These are phyloP conservation scores for Penicillium lagena DNA, from an alignment of 495 filamentous ascomycete genomes.

Conservation along the genomic window DNA sequence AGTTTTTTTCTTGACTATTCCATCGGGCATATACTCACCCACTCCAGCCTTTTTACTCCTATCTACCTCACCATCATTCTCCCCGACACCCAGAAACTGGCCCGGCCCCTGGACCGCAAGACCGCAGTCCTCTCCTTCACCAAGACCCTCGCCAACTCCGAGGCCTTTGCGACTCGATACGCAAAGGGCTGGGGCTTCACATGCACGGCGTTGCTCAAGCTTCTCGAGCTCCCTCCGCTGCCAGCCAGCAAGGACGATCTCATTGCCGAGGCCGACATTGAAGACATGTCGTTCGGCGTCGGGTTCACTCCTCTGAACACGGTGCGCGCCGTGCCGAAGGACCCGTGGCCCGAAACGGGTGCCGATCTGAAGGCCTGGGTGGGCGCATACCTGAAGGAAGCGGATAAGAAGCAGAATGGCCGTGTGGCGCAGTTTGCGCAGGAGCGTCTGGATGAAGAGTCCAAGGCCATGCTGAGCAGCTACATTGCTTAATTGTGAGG, in stretches of 20 bases:
- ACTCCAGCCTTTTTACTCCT: constrained; percentile 62
- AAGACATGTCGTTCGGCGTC: constrained; percentile 89
- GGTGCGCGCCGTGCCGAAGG: constrained; percentile 59
- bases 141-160: constrained; percentile 78
- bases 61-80: constrained; percentile 83
- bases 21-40: constrained; percentile 15
- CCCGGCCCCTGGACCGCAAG: constrained; percentile 83
- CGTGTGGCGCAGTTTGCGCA: constrained; percentile 50
- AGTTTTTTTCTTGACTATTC: constrained; percentile 11
- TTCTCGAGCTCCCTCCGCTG: constrained; percentile 79
- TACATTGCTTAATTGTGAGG: constrained; percentile 43
- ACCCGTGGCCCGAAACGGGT: constrained; percentile 75
- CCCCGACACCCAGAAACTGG: constrained; percentile 80
- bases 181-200: constrained; percentile 86
- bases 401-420: constrained; percentile 49
- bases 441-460: constrained; percentile 52
- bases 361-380: constrained; percentile 77
- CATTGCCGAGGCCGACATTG: constrained; percentile 78
- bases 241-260: constrained; percentile 66
- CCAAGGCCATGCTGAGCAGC: constrained; percentile 44
- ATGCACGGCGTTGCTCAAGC: constrained; percentile 75
- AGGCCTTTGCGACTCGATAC: constrained; percentile 66
- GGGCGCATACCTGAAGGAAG: constrained; percentile 58
- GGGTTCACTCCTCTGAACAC: constrained; percentile 91
- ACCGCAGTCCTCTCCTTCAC: constrained; percentile 86